Evolutionary conservation across 108 stramenopile species (phyloP), one percentile per base, ranked within the genome.

Genomic region (Schizochytrium sp.): DNA sequence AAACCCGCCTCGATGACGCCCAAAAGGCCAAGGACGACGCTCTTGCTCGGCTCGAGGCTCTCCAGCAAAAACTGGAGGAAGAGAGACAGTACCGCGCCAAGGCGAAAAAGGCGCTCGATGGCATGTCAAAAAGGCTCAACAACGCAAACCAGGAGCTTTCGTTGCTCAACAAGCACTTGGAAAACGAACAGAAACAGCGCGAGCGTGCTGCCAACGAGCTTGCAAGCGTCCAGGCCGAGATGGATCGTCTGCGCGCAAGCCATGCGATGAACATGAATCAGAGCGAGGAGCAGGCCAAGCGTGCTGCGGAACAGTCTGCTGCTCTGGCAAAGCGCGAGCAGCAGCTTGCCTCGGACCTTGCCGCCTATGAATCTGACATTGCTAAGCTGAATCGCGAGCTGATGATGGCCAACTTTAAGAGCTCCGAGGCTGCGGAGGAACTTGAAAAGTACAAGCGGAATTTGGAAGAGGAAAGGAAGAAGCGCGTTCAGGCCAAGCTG

Each of bases 11-110:
- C 19, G 76, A 83, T 6, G 28, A 83, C 25, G 76, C 76, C 12
- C 91, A 72, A 72, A 29, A 45, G 63, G 41, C 58, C 87, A 88
- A 51, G 57, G 76, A 89, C 48, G 57, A 60, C 45, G 51, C 55
- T 45, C 8, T 6, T 57, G 25, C 8, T 4, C 87, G 87, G 43
- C 28, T 48, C 28, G 89, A 19, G 45, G 45, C 5, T 23, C 60
- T 72, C 71, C 60, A 88, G 60, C 41, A 58, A 57, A 21, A 60
- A 29, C 25, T 88, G 72, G 90, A 51, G 12, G 90, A 47, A 23
- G 76, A 83, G 51, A 43, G 51, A 1, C 19, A 53, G 28, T 53
- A 83, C 76, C 45, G 51, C 25, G 76, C 45, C 45, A 83, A 83
- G 76, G 76, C 76, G n/a, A 83, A 83, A 23, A 83, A 83, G 45